Evolutionary conservation across 192 early-diverging fungal species (phyloP), one percentile per base, ranked within the genome.

Genomic region (Spizellomyces punctatus): DNA sequence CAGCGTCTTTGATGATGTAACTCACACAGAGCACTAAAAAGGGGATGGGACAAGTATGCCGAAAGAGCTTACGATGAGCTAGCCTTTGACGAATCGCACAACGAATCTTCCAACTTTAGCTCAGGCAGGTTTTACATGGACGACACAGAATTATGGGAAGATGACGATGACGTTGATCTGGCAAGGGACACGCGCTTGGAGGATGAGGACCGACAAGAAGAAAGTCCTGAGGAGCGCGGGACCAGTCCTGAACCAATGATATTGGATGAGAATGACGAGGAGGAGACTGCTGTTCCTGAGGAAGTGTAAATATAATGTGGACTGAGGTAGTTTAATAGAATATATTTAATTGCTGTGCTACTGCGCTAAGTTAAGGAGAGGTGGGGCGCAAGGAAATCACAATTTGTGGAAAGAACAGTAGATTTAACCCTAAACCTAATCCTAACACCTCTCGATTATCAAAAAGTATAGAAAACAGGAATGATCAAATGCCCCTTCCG

Each of bases 11-110:
- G n/a, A 12, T 7, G 17, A 45, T 57, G 1, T 67, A 8, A n/a
- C 48, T 10, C 9, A 12, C 66, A 0, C 16, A 70, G 21, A 12
- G 12, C 43, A 59, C 6, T 0, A 7, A 58, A 17, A 45, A 88
- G 85, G 43, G 86, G 86, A 5, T 88, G 85, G 82, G 85, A 88
- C 56, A 88, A 88, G 74, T 88, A 86, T 74, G 86, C 84, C 7
- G 86, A 85, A 55, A 69, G 82, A 14, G 68, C 83, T 7, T 88
- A 88, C 66, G 79, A 84, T 44, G 69, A 81, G 21, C 76, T 88
- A 9, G 85, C 85, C 8, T 67, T 69, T 57, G 85, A 87, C 63
- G 85, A 86, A 66, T 56, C 46, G n/a, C 46, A 58, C 16, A 68
- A 73, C 45, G 72, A 66, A n/a, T 45, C 50, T 66, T 27, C 59